Conservation (phyloP, 495 filamentous ascomycete species). For the Echria macrotheca region DNA sequence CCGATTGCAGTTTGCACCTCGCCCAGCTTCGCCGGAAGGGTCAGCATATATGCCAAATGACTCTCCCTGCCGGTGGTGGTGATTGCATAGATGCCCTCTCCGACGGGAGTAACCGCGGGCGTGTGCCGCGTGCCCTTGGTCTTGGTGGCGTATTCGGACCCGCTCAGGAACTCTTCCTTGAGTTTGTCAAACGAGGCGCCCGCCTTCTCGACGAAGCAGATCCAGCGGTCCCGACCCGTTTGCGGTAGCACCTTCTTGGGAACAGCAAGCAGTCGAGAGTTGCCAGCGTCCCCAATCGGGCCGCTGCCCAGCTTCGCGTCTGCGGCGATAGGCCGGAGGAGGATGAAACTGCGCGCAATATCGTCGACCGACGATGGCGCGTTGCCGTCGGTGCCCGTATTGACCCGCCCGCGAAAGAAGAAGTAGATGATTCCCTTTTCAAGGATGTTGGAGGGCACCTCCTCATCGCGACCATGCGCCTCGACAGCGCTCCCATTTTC, state of each 20-base stretch:
- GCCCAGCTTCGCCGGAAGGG: conserved; percentile 63
- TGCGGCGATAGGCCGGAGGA: conserved; percentile 69
- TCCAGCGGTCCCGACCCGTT: conserved; percentile 66
- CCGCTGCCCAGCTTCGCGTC: conserved; percentile 61
- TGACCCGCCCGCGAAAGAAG: conserved; percentile 77
- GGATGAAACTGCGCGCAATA: conserved; percentile 73
- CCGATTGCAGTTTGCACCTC: conserved; percentile 77
- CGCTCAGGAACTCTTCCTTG: conserved; percentile 63
- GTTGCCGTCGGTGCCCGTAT: conserved; percentile 49
- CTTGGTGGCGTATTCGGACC: conserved; percentile 68
- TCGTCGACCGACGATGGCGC: conserved; percentile 66
- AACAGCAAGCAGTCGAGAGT: conserved; percentile 67
- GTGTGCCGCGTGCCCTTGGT: conserved; percentile 66
- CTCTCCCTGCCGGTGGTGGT: conserved; percentile 64
- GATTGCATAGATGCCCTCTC: conserved; percentile 83
- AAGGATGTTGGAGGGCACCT: conserved; percentile 65
- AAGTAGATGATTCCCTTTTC: conserved; percentile 96
- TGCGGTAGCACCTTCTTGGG: conserved; percentile 84
- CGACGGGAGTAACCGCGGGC: conserved; percentile 68
- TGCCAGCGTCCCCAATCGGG: conserved; percentile 58
- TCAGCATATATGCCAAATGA: conserved; percentile 78
- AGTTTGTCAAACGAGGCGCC: conserved; percentile 62
- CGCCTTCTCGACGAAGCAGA: conserved; percentile 80
- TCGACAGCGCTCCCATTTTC: conserved; percentile 17
- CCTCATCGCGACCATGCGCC: conserved; percentile 11